phyloP scores from a whole-genome alignment of 257 asterid species.

The Petunia secreta region DNA sequence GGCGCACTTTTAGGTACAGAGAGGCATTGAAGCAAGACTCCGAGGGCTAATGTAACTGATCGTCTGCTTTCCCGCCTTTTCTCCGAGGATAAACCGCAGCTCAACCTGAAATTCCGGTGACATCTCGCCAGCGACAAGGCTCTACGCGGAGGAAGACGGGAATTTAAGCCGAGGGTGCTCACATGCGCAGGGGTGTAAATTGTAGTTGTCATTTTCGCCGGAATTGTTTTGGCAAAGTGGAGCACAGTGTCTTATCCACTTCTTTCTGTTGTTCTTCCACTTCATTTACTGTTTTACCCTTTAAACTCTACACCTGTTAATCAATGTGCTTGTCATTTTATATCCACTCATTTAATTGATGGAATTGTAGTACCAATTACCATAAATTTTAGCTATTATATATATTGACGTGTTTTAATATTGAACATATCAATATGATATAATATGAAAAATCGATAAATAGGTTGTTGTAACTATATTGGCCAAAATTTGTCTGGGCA shows the following conservation, averaged over 20 bases:
- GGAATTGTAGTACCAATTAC: no score
- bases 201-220: slow-evolving; percentile 46
- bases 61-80: slow-evolving; percentile 63
- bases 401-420: no score
- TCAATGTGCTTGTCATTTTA: background rate
- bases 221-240: slow-evolving; percentile 18
- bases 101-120: slow-evolving; percentile 35
- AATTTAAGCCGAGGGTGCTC: slow-evolving; percentile 38
- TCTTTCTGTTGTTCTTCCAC: background rate
- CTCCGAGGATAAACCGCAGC: slow-evolving; percentile 51
- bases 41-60: slow-evolving; percentile 58
- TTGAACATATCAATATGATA: no score
- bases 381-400: no score
- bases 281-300: slow-evolving; percentile 37
- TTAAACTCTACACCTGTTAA: background rate
- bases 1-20: slow-evolving; percentile 56
- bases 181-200: slow-evolving; percentile 42
- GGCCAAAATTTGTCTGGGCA: no score
- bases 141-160: slow-evolving; percentile 31
- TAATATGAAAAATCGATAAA: no score
- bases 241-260: slow-evolving; percentile 22
- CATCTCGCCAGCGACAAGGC: slow-evolving; percentile 27
- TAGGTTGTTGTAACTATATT: no score
- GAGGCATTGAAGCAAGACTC: slow-evolving; percentile 49
- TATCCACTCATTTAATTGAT: no score